Evolutionary conservation across 306 rosid species (phyloP).

Genomic region (Cucurbita pepo): DNA sequence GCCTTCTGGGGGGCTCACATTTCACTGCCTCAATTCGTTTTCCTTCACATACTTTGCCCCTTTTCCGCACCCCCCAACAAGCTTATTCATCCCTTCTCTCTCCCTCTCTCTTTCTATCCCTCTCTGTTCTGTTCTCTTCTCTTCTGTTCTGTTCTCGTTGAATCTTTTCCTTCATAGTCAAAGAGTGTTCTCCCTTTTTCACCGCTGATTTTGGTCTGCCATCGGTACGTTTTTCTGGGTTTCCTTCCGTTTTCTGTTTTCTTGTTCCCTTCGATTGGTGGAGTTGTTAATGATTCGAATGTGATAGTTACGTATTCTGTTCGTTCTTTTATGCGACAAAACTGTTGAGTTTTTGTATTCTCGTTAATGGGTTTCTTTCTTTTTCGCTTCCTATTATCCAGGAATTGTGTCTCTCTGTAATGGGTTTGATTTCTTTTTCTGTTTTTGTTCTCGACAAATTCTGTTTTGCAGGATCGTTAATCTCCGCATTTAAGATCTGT

Average conservation of each 20-base stretch:
- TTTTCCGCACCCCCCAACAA: slow-evolving; percentile 48
- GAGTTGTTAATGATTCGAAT: background rate
- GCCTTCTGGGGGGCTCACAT: background rate
- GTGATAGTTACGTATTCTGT: background rate
- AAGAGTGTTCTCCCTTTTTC: slow-evolving; percentile 2
- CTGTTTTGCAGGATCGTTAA: background rate
- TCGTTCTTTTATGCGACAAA: background rate
- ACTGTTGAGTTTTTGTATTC: background rate
- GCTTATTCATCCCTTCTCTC: slow-evolving; percentile 22
- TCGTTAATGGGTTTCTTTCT: background rate
- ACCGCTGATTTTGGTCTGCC: background rate
- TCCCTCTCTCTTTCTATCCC: slow-evolving; percentile 3
- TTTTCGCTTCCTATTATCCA: background rate
- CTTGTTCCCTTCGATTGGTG: slow-evolving; percentile 5
- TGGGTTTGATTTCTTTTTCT: background rate
- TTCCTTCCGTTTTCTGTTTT: slow-evolving; percentile 11
- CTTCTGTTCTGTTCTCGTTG: background rate
- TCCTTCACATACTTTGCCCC: background rate
- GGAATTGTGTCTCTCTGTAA: background rate
- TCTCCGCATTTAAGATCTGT: slow-evolving; percentile 5
- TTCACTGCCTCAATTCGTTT: background rate
- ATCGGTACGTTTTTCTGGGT: slow-evolving; percentile 15
- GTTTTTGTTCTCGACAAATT: background rate
- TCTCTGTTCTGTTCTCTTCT: background rate
- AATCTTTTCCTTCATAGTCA: slow-evolving; percentile 2